Conservation (phyloP, 1,139 yeast genomes). For the Lodderomyces margitis region DNA sequence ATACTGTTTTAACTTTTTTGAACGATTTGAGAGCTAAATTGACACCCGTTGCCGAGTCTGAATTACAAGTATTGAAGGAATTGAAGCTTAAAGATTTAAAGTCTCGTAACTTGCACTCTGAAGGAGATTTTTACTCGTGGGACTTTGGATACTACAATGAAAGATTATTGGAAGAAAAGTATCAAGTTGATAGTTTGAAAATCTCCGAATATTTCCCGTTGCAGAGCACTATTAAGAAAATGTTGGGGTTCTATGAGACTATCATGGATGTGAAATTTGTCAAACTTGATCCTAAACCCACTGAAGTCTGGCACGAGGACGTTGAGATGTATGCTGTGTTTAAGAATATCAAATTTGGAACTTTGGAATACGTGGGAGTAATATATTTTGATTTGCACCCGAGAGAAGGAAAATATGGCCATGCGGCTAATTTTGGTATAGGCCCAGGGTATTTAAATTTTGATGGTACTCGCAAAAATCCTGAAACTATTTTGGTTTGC, state of each 20-base stretch:
- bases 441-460: conserved; percentile 56
- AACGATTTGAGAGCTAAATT: conserved; percentile 58
- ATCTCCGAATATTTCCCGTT: conserved; percentile 80
- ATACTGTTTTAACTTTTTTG: conserved; percentile 58
- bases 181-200: conserved; percentile 67
- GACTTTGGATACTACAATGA: conserved; percentile 68
- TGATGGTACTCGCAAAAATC: conserved; percentile 54
- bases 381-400: conserved; percentile 81
- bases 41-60: conserved; percentile 56
- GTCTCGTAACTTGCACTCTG: conserved; percentile 39
- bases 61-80: conserved; percentile 45
- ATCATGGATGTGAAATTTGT: conserved; percentile 67
- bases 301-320: conserved; percentile 67
- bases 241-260: conserved; percentile 68
- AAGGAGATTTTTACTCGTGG: conserved; percentile 62
- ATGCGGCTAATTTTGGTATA: conserved; percentile 79
- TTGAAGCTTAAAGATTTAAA: conserved; percentile 56
- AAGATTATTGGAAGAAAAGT: conserved; percentile 61
- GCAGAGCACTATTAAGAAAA: conserved; percentile 60
- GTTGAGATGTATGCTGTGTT: conserved; percentile 75
- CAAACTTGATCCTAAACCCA: conserved; percentile 40
- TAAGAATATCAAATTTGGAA: conserved; percentile 48
- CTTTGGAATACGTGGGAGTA: conserved; percentile 72
- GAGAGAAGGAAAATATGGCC: conserved; percentile 81
- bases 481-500: conserved; percentile 79